Percentiles rank a stretch among this genome's conserved stretches.
phyloP scores from a whole-genome alignment of 1,284 basidiomycete genomes.

The Acaromyces ingoldii region DNA sequence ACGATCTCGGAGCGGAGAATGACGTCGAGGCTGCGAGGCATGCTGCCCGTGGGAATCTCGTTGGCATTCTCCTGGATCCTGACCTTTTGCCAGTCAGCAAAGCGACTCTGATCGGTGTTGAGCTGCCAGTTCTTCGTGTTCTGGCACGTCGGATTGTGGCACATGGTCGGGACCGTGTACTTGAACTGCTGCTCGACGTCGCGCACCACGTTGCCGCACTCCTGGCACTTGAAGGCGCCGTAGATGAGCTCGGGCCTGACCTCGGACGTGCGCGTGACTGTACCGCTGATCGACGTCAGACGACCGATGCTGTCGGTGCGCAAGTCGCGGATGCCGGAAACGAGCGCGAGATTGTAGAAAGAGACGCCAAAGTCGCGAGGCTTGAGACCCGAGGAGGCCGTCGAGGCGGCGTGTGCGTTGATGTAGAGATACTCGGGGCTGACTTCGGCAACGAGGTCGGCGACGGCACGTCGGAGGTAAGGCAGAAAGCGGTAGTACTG shows the following conservation, averaged over 20 bases:
- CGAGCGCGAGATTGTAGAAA: conserved; percentile 91
- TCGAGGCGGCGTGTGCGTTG: conserved; percentile 59
- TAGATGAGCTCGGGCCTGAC: conserved; percentile 90
- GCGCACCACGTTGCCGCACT: conserved; percentile 78
- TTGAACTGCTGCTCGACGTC: conserved; percentile 99
- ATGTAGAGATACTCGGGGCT: conserved; percentile 90
- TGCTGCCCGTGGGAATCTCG: conserved; percentile 95
- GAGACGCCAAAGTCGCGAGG: conserved; percentile 91
- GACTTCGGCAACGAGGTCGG: conserved; percentile 79
- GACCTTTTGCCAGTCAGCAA: conserved; percentile 99
- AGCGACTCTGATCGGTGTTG: conserved; percentile 91
- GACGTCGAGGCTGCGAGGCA: conserved; percentile 94
- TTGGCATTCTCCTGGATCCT: conserved; percentile 98
- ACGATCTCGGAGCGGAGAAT: conserved; percentile 92
- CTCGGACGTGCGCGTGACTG: conserved; percentile 91
- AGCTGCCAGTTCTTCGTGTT: conserved; percentile 88
- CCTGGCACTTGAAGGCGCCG: conserved; percentile 87
- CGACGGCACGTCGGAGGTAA: conserved; percentile 81
- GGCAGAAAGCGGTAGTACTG: conserved; percentile 95
- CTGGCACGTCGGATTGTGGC: conserved; percentile 86
- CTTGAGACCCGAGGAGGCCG: conserved; percentile 70
- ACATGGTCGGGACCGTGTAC: conserved; percentile 95
- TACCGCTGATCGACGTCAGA: conserved; percentile 44
- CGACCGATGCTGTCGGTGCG: conserved; percentile 51
- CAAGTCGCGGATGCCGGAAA: conserved; percentile 90